phyloP scores from a whole-genome alignment of 2,329 filamentous ascomycete genomes.

The Phoma herbarum region DNA sequence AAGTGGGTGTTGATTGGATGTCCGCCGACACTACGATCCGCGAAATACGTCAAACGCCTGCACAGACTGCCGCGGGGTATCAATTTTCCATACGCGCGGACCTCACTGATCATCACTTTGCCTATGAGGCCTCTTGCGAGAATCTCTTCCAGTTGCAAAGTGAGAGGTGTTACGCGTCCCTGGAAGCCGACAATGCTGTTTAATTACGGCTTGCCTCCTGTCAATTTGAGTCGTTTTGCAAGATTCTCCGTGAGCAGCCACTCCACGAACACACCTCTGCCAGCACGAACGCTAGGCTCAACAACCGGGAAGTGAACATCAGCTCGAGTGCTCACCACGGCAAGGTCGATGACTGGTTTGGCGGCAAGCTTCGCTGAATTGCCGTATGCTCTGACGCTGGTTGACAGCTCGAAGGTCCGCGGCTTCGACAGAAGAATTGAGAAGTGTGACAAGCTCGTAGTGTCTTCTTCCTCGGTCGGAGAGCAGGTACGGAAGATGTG shows the following conservation, averaged over 20 bases:
- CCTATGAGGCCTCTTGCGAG: background rate
- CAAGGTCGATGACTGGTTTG: background rate
- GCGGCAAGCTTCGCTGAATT: background rate
- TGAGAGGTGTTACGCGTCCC: background rate
- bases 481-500: background rate
- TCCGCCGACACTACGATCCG: background rate
- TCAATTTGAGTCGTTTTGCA: background rate
- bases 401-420: background rate
- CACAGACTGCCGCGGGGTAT: background rate
- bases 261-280: background rate
- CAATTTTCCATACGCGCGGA: background rate
- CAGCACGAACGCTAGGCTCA: background rate
- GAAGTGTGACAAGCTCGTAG: background rate
- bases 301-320: background rate
- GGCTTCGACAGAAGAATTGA: background rate
- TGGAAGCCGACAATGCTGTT: background rate
- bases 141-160: background rate
- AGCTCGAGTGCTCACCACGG: background rate
- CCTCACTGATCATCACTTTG: background rate
- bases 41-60: background rate
- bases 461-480: background rate
- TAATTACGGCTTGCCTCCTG: background rate
- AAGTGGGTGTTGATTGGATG: background rate
- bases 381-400: background rate
- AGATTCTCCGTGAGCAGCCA: background rate